Conservation (phyloP, 1,284 basidiomycete genomes). For the Prillingera fragicola region DNA sequence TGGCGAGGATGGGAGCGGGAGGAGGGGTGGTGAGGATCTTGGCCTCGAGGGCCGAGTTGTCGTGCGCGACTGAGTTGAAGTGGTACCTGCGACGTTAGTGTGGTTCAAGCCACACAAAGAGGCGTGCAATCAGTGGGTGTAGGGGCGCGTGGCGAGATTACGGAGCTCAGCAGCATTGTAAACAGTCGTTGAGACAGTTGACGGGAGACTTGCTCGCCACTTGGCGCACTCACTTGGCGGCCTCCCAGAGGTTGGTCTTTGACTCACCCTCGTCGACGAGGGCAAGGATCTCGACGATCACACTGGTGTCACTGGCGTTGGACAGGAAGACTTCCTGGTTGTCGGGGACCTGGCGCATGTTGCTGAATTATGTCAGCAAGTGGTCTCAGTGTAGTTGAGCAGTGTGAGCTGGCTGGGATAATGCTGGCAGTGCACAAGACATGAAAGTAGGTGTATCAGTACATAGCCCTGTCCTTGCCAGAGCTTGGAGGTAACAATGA, state of each 20-base stretch:
- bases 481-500: too few species aligned
- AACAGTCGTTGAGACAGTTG: neutral
- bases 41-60: constrained; percentile 67
- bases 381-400: neutral
- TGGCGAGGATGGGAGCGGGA: constrained; percentile 13
- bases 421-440: too few species aligned
- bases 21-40: constrained; percentile 47
- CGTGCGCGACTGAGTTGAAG: constrained; percentile 84
- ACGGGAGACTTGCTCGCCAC: constrained; percentile 8
- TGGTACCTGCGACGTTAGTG: constrained; percentile 61
- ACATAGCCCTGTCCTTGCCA: too few species aligned
- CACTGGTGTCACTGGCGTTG: constrained; percentile 62
- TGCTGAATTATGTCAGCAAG: constrained; percentile 56
- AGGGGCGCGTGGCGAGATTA: neutral
- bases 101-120: neutral
- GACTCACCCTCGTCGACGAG: constrained; percentile 57
- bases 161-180: neutral
- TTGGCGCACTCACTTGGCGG: constrained; percentile 57
- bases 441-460: too few species aligned
- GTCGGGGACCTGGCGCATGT: constrained; percentile 89
- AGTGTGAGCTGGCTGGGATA: neutral
- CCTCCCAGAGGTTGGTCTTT: constrained; percentile 52
- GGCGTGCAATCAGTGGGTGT: constrained; percentile 2
- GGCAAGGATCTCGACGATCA: constrained; percentile 82
- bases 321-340: constrained; percentile 91